Percentiles rank a stretch among this genome's conserved stretches.
phyloP scores from a whole-genome alignment of 257 asterid genomes.

The Fraxinus anomala region DNA sequence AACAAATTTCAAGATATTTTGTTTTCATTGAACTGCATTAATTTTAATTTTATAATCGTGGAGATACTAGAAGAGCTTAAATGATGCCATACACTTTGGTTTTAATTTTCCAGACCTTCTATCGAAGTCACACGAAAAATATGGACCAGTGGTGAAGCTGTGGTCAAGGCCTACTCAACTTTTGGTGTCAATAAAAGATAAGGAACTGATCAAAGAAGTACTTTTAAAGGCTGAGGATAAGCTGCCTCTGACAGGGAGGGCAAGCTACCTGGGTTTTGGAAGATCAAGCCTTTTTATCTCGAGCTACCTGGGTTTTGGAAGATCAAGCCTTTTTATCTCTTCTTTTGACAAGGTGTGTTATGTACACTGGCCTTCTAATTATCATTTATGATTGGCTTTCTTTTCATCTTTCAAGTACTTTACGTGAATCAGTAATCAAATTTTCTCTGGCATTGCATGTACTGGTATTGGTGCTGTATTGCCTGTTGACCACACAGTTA shows the following conservation, averaged over 20 bases:
- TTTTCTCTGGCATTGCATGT: not conserved
- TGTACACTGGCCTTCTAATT: not conserved
- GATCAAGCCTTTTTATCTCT: constrained; percentile 34
- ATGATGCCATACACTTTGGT: not conserved
- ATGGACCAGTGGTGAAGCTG: constrained; percentile 45
- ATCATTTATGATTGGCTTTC: too few relatives aligned
- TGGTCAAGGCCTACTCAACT: constrained; percentile 49
- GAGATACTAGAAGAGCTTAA: not conserved
- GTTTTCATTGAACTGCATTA: not conserved
- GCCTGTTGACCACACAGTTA: not conserved
- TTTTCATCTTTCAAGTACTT: not conserved
- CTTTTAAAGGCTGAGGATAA: constrained; percentile 46
- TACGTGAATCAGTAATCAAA: not conserved
- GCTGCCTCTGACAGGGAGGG: constrained; percentile 49
- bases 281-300: constrained; percentile 34
- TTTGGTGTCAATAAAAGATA: constrained; percentile 40
- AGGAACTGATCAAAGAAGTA: constrained; percentile 45
- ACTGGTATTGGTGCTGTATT: not conserved
- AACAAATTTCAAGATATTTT: not conserved
- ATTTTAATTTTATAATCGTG: not conserved
- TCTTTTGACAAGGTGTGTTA: constrained; percentile 41
- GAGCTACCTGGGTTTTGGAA: constrained; percentile 37
- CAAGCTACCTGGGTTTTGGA: constrained; percentile 39
- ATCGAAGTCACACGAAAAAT: constrained; percentile 36
- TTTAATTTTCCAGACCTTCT: constrained; percentile 34